Evolutionary conservation across 2,329 filamentous ascomycete genomes (phyloP), one percentile per base, ranked within the genome.

Genomic region (Iodosphaeria phyllophila): DNA sequence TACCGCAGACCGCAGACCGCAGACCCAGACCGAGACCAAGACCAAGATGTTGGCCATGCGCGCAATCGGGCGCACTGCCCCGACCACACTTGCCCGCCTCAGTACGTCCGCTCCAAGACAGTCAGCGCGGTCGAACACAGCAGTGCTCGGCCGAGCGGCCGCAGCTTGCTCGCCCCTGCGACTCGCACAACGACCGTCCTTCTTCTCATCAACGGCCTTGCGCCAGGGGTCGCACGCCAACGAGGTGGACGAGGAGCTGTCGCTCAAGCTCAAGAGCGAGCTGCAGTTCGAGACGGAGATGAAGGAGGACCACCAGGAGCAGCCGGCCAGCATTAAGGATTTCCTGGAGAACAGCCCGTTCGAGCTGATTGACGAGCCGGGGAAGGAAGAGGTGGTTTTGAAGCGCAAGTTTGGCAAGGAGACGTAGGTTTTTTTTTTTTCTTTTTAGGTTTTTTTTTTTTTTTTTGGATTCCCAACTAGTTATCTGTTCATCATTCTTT

Each of bases 331-430:
- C 48, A 67, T 93, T 50, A 74, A 82, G 55, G 79, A 89, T 48
- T 93, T 91, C 53, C 55, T 93, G 23, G 72, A 86, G 45, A 86
- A 80, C 56, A 74, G 74, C 44, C 66, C 74, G 20, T 98, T 83
- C 52, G 63, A 86, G 62, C 64, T 89, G 32, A 60, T 79, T 42
- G 89, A 98, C 51, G 69, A 63, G 16, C 62, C 74, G 15, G 89
- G 89, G 33, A 67, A 82, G 50, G 79, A 95, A 56, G 82, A 92
- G 39, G 78, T 98, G 37, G 63, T 76, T 42, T 64, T 98, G 36
- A 76, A 71, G 32, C 76, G 84, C 43, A 74, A 67, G 35, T 86
- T 79, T 43, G 78, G 77, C 41, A 74, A 92, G 34, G 89, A 98
- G 60, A 80, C 74, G 82, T 89, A 53, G 52, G 72, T 51, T n/a